Conservation (phyloP, 345 rosid genomes). For the Eucalyptus marginata region DNA sequence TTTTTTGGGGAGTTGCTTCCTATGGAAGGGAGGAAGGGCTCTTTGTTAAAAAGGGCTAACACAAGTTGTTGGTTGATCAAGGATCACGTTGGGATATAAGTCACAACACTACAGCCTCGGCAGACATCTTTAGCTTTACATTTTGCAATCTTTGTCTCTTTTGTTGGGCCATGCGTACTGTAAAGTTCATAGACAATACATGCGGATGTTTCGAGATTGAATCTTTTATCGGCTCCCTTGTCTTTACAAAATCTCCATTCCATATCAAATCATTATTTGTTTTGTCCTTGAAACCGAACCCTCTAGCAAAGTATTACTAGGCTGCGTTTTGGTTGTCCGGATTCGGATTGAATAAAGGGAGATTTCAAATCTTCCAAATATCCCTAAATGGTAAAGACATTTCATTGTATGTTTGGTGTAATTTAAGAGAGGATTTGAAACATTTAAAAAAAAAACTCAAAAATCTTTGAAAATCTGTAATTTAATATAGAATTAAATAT, state of each 20-base stretch:
- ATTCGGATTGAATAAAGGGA: not conserved
- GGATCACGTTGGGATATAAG: not conserved
- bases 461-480: not conserved
- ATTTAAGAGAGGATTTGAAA: too few species aligned
- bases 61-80: not conserved
- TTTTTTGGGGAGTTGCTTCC: not conserved
- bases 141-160: not conserved
- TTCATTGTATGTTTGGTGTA: too few species aligned
- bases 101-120: not conserved
- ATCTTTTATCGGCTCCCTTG: not conserved
- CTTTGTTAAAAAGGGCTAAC: not conserved
- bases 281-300: not conserved
- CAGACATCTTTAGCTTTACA: not conserved
- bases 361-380: not conserved
- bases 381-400: rapidly evolving
- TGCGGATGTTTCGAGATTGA: not conserved
- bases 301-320: not conserved
- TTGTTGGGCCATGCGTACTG: not conserved
- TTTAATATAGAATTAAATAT: not conserved
- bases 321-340: not conserved
- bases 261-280: too few species aligned
- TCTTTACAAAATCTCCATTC: too few species aligned
- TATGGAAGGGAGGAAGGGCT: not conserved
- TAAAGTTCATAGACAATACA: not conserved
- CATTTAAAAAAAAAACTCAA: too few species aligned